Evolutionary conservation across 2,329 filamentous ascomycete genomes (phyloP), one percentile per base, ranked within the genome.

Genomic region (Cordyceps militaris): DNA sequence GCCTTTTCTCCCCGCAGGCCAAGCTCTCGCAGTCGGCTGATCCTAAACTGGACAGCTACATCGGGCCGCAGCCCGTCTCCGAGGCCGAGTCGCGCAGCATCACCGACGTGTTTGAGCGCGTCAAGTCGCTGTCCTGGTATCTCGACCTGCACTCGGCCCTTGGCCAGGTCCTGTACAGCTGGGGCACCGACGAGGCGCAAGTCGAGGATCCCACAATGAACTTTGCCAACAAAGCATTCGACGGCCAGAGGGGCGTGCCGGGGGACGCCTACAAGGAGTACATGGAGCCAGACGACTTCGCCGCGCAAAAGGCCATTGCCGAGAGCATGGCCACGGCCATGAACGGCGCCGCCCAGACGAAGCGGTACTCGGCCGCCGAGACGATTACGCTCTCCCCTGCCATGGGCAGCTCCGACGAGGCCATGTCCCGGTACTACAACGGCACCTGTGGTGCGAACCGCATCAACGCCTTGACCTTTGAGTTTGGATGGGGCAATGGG

Each of bases 41-140:
- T 28, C 78, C 80, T 0, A 65, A 62, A 28, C 75, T 71, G 5
- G 74, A 81, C 63, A 72, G 74, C 16, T 84, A 75, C 66, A 76
- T 79, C 62, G 82, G 81, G 43, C 74, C 73, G 1, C 69, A 67
- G 13, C 71, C 80, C 2, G 75, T 76, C 53, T 84, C 80, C 0
- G 81, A 84, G 69, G 71, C 81, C 0, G 82, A 84, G 69, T 79
- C 80, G 2, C 71, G 77, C 66, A 80, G 76, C 64, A 73, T 83
- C 60, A 76, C 76, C 58, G 82, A 77, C 69, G 66, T 80, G 8
- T 71, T 83, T 65, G 75, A 79, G 62, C 70, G 72, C 21, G 79
- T 76, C 66, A 67, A 70, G 46, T 74, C 75, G 49, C 68, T 84
- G 48, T 73, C 76, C 32, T 84, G 80, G 79, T 82, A 81, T 66